Evolutionary conservation across 257 asterid species (phyloP).

Genomic region (Nicotiana benthamiana): DNA sequence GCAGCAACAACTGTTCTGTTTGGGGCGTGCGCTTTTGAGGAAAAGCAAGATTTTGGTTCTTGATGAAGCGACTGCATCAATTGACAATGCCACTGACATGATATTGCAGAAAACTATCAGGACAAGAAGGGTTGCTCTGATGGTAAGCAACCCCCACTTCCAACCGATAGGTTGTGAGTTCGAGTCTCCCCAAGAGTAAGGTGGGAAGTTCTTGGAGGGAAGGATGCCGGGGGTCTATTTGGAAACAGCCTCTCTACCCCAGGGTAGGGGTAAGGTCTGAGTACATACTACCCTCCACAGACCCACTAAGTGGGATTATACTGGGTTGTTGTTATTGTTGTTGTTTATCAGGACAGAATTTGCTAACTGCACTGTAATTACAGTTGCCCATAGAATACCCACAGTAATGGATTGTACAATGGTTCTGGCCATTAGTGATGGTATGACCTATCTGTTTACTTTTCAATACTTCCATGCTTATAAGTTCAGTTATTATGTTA

Average conservation of each 20-base stretch:
- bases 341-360: constrained; percentile 52
- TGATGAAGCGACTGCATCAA: constrained; percentile 98
- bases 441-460: constrained; percentile 19
- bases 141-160: too few species aligned
- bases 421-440: constrained; percentile 60
- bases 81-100: constrained; percentile 88
- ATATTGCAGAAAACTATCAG: constrained; percentile 70
- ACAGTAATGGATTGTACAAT: constrained; percentile 66
- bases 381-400: constrained; percentile 86
- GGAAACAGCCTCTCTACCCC: too few species aligned
- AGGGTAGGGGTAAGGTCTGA: too few species aligned
- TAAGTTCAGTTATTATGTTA: not conserved
- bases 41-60: constrained; percentile 78
- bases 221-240: too few species aligned
- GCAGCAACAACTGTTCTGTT: constrained; percentile 76
- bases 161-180: too few species aligned
- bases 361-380: constrained; percentile 51
- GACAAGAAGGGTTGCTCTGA: too few species aligned
- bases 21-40: constrained; percentile 84
- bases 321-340: too few species aligned
- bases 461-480: not conserved
- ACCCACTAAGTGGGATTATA: too few species aligned
- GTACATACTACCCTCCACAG: too few species aligned
- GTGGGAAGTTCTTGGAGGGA: too few species aligned
- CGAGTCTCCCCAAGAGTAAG: too few species aligned